These are phyloP conservation scores for Magnusiomyces ingens DNA, from an alignment of 1,139 yeast genomes.

Conservation along the genomic window DNA sequence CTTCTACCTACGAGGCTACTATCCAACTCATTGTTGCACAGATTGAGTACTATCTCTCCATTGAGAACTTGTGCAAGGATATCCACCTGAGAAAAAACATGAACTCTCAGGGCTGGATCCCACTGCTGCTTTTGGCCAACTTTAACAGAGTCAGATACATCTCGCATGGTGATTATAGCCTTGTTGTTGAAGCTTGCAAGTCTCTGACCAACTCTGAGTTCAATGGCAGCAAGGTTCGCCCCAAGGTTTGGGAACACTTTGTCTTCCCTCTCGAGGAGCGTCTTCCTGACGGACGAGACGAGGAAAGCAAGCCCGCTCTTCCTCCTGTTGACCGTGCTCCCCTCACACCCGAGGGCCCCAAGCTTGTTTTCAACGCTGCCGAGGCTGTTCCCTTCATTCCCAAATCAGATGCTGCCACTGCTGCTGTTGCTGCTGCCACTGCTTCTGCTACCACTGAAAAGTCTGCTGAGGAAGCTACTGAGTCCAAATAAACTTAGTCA, in stretches of 20 bases:
- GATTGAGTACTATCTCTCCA: slow-evolving; percentile 81
- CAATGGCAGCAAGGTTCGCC: slow-evolving; percentile 43
- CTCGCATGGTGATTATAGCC: slow-evolving; percentile 43
- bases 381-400: slow-evolving; percentile 36
- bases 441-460: neutral
- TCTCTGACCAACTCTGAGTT: slow-evolving; percentile 41
- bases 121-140: slow-evolving; percentile 53
- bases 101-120: slow-evolving; percentile 71
- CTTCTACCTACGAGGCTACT: slow-evolving; percentile 22
- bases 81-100: slow-evolving; percentile 69
- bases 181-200: slow-evolving; percentile 43
- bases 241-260: slow-evolving; percentile 43
- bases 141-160: slow-evolving; percentile 68
- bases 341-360: slow-evolving; percentile 21
- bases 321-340: slow-evolving; percentile 6
- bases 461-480: no score
- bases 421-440: neutral
- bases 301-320: slow-evolving; percentile 14
- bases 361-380: slow-evolving; percentile 33
- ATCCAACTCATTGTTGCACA: slow-evolving; percentile 40
- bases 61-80: slow-evolving; percentile 81
- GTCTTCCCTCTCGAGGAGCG: slow-evolving; percentile 45
- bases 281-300: slow-evolving; percentile 36
- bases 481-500: neutral
- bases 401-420: slow-evolving; percentile 17